Evolutionary conservation across 257 asterid species (phyloP), one percentile per base, ranked within the genome.

Genomic region (Nyctanthes arbortristis): DNA sequence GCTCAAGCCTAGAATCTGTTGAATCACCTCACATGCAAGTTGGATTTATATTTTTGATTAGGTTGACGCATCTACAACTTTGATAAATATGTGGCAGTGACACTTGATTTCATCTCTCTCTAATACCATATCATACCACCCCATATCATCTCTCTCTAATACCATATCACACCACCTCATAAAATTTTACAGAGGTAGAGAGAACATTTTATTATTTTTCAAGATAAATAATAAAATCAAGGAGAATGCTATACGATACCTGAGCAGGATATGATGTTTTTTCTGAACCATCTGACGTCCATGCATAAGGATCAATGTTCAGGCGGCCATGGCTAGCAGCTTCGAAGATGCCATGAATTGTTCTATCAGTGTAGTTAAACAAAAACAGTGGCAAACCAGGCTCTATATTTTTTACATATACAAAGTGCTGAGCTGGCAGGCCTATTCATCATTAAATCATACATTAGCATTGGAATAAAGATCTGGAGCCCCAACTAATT

Each of bases 351-450:
- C 97, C 98, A 74, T 86, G 65, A 68, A 93, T 87, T 71, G 73
- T 87, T 75, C 85, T 77, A 12, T 82, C 91, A 47, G 66, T 80
- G 80, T 84, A 90, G 79, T 90, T 79, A 82, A 93, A 90, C 79
- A 93, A 73, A 81, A 93, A 90, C 63, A 90, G 76, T 2, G 97
- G 98, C 78, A 93, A 73, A 47, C 98, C 97, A 7, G 88, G 85
- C 64, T 80, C 87, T 29, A 90, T 87, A 79, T 90, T 88, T 86
- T 79, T 81, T 60, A 90, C 93, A 68, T 85, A 90, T 12, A 73
- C 63, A 59, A 88, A 72, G 74, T 92, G 94, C 31, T 45, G 79
- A 49, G 83, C 72, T 8, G 96, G 98, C 60, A 92, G 88, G 43
- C 98, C 98, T 92, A 74, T 61, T 64, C 79, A 75, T 57, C 60